Conservation (phyloP, 352 stramenopile species). For the Pythium myriotylum region DNA sequence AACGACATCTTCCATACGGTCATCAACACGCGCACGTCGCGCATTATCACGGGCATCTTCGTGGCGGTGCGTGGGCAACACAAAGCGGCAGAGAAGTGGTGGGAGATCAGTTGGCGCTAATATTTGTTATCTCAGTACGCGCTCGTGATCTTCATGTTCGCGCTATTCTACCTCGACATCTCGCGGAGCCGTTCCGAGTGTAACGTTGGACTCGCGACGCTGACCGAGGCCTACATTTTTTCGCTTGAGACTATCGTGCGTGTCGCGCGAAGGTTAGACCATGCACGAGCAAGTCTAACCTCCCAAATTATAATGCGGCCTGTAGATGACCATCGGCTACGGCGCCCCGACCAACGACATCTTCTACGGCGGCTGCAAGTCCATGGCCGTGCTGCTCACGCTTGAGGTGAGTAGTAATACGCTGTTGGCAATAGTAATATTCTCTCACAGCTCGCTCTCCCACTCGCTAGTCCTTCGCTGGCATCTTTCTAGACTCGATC, state of each 20-base stretch:
- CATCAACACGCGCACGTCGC: constrained; percentile 84
- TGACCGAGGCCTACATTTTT: constrained; percentile 87
- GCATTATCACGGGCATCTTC: constrained; percentile 82
- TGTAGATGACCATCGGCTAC: constrained; percentile 89
- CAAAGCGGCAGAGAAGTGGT: too few relatives aligned
- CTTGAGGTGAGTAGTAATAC: constrained; percentile 79
- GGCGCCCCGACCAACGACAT: constrained; percentile 87
- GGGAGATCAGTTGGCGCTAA: too few relatives aligned
- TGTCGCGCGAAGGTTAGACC: constrained; percentile 4
- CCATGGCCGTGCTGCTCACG: constrained; percentile 77
- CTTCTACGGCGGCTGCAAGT: constrained; percentile 84
- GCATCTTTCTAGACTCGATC: constrained; percentile 86
- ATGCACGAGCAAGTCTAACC: not conserved
- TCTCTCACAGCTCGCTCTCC: too few relatives aligned
- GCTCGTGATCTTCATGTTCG: constrained; percentile 82
- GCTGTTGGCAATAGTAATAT: too few relatives aligned
- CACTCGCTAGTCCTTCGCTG: constrained; percentile 64
- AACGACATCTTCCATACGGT: constrained; percentile 88
- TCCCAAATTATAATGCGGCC: not conserved
- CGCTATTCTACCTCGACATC: constrained; percentile 72
- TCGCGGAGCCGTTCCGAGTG: constrained; percentile 61
- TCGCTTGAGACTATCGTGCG: constrained; percentile 86
- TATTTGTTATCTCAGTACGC: constrained; percentile 53
- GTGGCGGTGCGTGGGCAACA: constrained; percentile 52
- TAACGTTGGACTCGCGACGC: constrained; percentile 70